Evolutionary conservation across 768 basidiomycete genomes (phyloP), one percentile per base, ranked within the genome.

Genomic region (Suillus cothurnatus): DNA sequence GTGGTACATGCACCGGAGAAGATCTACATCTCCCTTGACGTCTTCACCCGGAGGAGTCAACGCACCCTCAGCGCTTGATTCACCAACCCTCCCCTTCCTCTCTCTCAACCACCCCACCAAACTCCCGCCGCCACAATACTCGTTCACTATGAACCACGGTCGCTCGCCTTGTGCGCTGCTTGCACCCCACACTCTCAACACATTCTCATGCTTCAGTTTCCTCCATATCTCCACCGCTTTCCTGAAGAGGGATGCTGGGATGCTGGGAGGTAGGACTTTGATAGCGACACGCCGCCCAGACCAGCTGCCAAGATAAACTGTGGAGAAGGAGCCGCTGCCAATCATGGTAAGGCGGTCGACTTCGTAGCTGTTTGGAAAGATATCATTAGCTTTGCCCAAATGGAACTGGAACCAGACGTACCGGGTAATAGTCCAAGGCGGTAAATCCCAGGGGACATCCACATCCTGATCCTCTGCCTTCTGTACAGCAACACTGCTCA

Each of bases 241-340:
- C 26, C 88, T 74, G 77, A 95, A 95, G 6, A 92, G 79, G 38
- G 83, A 77, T 50, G 82, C 80, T 3, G 88, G 86, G 1, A 89
- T 87, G 43, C 82, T 81, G 58, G 85, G 82, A 2, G 87, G 83
- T 17, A 93, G 79, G 3, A 91, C 85, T 76, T 94, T 93, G 80
- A 93, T 83, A 4, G 90, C 88, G 8, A 93, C 92, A 0, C 81
- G 80, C 26, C 81, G 81, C 4, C 81, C 84, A 41, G 85, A 81
- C 92, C 93, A 95, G 14, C 77, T 82, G 0, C 92, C 93, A n/a
- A 82, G 81, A 75, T 89, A 93, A 8, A 94, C 91, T 62, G 89
- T 85, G 15, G 90, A 90, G 78, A 93, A 92, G 76, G 85, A 88
- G 0, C 93, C 92, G 23, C 86, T 70, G 5, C 92, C 89, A 64